A percentile compares a stretch with the other conserved stretches of the same genome.
These are phyloP conservation scores for Podospora anserina DNA, from an alignment of 495 filamentous ascomycete species.

Conservation along the genomic window DNA sequence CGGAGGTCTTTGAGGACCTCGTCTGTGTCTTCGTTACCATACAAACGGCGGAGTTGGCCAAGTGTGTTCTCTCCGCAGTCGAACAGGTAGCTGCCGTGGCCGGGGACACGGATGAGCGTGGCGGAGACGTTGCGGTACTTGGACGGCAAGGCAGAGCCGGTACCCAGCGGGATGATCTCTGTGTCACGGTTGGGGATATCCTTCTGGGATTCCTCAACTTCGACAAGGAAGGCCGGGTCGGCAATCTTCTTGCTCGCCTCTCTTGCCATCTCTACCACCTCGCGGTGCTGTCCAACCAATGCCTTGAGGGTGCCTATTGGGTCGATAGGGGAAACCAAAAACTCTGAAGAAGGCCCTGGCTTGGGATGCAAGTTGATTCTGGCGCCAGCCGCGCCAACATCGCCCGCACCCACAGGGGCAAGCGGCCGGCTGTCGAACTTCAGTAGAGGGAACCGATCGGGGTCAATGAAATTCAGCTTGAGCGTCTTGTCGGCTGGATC, in stretches of 20 bases:
- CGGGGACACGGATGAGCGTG: slow-evolving; percentile 80
- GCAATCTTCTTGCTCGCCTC: slow-evolving; percentile 44
- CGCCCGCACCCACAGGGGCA: slow-evolving; percentile 16
- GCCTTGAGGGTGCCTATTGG: slow-evolving; percentile 40
- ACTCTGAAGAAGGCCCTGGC: slow-evolving; percentile 50
- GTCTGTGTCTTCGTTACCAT: slow-evolving; percentile 57
- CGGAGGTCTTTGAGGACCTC: slow-evolving; percentile 73
- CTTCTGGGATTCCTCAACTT: slow-evolving; percentile 42
- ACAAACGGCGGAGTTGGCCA: slow-evolving; percentile 81
- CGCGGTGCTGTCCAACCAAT: slow-evolving; percentile 30
- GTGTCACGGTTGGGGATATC: slow-evolving; percentile 66
- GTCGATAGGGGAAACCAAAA: slow-evolving; percentile 53
- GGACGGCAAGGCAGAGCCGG: slow-evolving; percentile 82
- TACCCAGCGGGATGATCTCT: slow-evolving; percentile 84
- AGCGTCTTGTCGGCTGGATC: slow-evolving; percentile 60
- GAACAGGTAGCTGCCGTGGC: slow-evolving; percentile 75
- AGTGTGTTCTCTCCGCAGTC: slow-evolving; percentile 93
- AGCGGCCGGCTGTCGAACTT: slow-evolving; percentile 50
- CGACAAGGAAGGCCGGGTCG: slow-evolving; percentile 37
- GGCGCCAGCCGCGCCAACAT: slow-evolving; percentile 36
- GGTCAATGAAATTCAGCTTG: slow-evolving; percentile 66
- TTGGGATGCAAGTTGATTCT: slow-evolving; percentile 64
- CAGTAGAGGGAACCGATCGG: slow-evolving; percentile 63
- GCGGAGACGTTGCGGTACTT: slow-evolving; percentile 94
- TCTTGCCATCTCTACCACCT: slow-evolving; percentile 51